Evolutionary conservation across 1,284 basidiomycete genomes (phyloP).

Genomic region (Trichosporon faecale): DNA sequence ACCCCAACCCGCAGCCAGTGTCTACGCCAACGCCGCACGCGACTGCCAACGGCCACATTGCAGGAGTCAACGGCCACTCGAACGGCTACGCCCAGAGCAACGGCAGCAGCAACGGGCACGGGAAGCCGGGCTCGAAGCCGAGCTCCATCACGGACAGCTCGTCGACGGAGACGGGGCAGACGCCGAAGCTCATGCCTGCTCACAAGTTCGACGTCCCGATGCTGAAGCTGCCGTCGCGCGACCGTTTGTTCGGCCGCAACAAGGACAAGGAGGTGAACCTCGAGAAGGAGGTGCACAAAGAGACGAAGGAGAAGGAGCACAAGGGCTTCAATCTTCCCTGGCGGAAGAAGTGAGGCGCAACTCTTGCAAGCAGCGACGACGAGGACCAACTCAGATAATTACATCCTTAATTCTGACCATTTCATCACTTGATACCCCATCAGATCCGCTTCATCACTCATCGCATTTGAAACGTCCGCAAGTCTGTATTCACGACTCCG

Average conservation of each 20-base stretch:
- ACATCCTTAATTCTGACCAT: neutral
- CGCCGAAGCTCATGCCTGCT: neutral
- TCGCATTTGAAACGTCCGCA: neutral
- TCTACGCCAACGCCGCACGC: neutral
- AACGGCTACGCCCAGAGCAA: neutral
- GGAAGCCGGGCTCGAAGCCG: neutral
- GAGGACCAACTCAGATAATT: neutral
- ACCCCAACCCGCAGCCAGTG: neutral
- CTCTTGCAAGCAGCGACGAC: neutral
- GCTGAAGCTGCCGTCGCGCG: constrained; percentile 1
- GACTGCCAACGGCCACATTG: neutral
- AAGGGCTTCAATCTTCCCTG: constrained; percentile 5
- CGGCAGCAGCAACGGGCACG: neutral
- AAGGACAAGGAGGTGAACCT: constrained; percentile 14
- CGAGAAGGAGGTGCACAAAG: constrained; percentile 12
- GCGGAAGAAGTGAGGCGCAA: neutral
- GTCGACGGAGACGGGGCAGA: neutral
- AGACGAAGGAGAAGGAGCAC: neutral
- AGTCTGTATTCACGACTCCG: neutral
- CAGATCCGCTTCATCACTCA: neutral
- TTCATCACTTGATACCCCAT: neutral
- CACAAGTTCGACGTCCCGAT: constrained; percentile 1
- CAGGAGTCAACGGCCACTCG: neutral
- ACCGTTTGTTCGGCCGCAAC: constrained; percentile 5
- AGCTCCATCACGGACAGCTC: constrained; percentile 1